Percentiles rank a stretch among this genome's conserved stretches.
These are phyloP conservation scores for Myxozyma vanderwaltii DNA, from an alignment of 805 yeast species.

Conservation along the genomic window DNA sequence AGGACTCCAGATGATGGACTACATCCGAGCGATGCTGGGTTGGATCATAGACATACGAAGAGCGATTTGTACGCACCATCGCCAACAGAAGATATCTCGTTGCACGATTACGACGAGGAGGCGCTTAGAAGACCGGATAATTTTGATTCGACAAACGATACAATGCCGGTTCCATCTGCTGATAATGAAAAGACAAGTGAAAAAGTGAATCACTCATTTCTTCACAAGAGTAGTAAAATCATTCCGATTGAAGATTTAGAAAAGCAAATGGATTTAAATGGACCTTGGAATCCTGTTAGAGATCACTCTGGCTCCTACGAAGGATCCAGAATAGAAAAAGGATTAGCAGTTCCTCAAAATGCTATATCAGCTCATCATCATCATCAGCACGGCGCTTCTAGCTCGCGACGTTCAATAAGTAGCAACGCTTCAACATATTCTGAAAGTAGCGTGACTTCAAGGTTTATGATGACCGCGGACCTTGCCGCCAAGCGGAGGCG, in stretches of 20 bases:
- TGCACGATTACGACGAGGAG: neutral
- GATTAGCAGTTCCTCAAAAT: constrained; percentile 7
- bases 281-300: constrained; percentile 27
- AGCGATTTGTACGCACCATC: neutral
- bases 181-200: neutral
- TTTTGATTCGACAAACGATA: neutral
- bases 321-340: neutral
- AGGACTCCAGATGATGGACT: neutral
- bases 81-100: neutral
- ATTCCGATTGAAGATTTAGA: constrained; percentile 25
- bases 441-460: constrained; percentile 13
- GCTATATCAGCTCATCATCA: constrained; percentile 15
- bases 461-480: constrained; percentile 31
- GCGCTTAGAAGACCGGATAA: no score
- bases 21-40: neutral
- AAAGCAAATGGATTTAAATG: constrained; percentile 30
- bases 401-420: neutral
- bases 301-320: constrained; percentile 15
- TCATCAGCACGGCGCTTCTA: neutral
- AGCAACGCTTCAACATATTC: neutral
- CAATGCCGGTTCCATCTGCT: neutral
- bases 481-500: constrained; percentile 14
- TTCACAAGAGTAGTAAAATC: constrained; percentile 18
- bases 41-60: neutral
- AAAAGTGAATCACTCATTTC: neutral